Conservation (phyloP, 257 asterid species). For the Ajuga chamaepitys region DNA sequence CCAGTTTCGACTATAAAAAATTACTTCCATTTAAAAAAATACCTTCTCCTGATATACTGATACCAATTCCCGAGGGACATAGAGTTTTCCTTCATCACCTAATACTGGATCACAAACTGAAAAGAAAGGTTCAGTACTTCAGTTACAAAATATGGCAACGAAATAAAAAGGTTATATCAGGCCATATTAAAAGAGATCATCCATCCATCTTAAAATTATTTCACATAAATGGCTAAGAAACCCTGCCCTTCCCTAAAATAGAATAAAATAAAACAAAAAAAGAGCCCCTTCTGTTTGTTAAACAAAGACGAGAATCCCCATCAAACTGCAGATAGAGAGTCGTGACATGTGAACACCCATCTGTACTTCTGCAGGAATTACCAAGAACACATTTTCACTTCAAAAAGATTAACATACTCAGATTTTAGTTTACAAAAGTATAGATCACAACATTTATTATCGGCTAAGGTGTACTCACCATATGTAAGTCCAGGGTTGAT, state of each 20-base stretch:
- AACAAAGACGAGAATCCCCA: background rate
- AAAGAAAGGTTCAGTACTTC: slow-evolving; percentile 15
- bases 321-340: background rate
- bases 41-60: slow-evolving; percentile 98
- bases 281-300: background rate
- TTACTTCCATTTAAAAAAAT: slow-evolving; percentile 2
- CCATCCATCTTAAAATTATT: background rate
- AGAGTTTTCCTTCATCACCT: slow-evolving; percentile 98
- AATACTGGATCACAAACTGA: slow-evolving; percentile 98
- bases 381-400: background rate
- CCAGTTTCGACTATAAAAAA: background rate
- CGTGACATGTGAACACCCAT: background rate
- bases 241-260: background rate
- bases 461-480: slow-evolving; percentile 41
- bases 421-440: background rate
- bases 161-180: slow-evolving; percentile 4
- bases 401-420: background rate
- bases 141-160: slow-evolving; percentile 1
- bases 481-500: slow-evolving; percentile 82
- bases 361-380: background rate
- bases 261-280: background rate
- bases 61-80: slow-evolving; percentile 84
- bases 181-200: background rate
- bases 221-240: background rate
- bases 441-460: background rate